Percentiles rank a stretch among this genome's conserved stretches.
Conservation (phyloP, 2,329 filamentous ascomycete genomes). For the Tolypocladium cylindrosporum region DNA sequence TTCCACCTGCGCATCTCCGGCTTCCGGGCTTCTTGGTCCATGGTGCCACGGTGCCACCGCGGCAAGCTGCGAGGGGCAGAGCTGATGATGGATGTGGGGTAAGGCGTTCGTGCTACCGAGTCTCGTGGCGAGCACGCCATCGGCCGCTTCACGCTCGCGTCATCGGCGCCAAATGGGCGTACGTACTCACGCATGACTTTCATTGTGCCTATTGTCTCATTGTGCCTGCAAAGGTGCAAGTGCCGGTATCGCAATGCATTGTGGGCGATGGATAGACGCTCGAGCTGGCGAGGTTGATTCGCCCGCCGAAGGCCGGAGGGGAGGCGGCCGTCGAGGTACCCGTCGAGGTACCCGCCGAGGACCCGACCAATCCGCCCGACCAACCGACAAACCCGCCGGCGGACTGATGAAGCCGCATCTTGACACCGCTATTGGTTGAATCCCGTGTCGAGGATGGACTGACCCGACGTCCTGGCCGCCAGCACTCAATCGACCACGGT, state of each 20-base stretch:
- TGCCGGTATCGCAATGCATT: not conserved
- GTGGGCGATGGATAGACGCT: not conserved
- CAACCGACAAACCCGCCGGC: not conserved
- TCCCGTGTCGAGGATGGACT: not conserved
- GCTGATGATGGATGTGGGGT: not conserved
- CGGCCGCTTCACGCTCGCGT: not conserved
- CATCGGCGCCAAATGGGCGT: constrained; percentile 2
- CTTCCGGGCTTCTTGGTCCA: not conserved
- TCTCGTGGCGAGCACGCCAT: constrained; percentile 5
- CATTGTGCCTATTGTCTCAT: not conserved
- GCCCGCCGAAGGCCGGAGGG: not conserved
- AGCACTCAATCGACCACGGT: not conserved
- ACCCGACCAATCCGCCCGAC: not conserved
- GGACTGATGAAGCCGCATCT: not conserved
- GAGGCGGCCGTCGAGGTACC: not conserved
- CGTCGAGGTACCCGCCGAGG: not conserved
- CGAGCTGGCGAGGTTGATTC: not conserved
- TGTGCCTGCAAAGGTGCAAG: not conserved
- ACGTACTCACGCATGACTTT: not conserved
- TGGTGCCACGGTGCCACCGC: not conserved
- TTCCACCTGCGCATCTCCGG: not conserved
- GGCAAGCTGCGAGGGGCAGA: not conserved
- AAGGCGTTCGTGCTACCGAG: not conserved
- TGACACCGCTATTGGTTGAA: not conserved
- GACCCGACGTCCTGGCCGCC: not conserved